phyloP scores from a whole-genome alignment of 768 basidiomycete species.

The Pluteus cervinus region DNA sequence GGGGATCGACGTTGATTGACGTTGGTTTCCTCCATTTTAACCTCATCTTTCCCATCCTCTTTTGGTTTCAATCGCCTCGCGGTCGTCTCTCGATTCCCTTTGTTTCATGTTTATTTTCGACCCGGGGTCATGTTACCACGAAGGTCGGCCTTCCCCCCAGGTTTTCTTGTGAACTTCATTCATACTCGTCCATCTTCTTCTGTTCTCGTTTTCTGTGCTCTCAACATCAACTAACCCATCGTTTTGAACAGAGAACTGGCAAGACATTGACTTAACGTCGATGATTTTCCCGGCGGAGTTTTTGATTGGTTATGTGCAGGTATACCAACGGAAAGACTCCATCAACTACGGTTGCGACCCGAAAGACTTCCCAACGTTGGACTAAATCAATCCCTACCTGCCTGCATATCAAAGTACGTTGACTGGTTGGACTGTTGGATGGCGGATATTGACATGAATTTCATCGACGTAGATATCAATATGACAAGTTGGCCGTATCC shows the following conservation, averaged over 20 bases:
- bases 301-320: conserved; percentile 73
- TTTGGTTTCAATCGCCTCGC: no score
- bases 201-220: no score
- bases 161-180: no score
- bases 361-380: conserved; percentile 52
- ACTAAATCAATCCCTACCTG: conserved; percentile 52
- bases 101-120: no score
- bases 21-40: no score
- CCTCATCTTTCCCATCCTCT: no score
- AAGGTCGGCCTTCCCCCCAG: no score
- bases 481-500: conserved; percentile 35
- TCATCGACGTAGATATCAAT: conserved; percentile 31
- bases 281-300: conserved; percentile 68
- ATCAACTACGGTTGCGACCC: conserved; percentile 67
- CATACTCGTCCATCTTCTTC: no score
- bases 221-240: not conserved
- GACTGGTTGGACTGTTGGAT: conserved; percentile 1
- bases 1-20: not conserved
- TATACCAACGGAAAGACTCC: conserved; percentile 62
- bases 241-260: conserved; percentile 51
- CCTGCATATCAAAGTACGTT: conserved; percentile 55
- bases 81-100: no score
- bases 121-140: no score
- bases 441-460: not conserved
- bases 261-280: conserved; percentile 44